These are phyloP conservation scores for Alternaria gansuensis DNA, from an alignment of 2,329 filamentous ascomycete species.

Conservation along the genomic window DNA sequence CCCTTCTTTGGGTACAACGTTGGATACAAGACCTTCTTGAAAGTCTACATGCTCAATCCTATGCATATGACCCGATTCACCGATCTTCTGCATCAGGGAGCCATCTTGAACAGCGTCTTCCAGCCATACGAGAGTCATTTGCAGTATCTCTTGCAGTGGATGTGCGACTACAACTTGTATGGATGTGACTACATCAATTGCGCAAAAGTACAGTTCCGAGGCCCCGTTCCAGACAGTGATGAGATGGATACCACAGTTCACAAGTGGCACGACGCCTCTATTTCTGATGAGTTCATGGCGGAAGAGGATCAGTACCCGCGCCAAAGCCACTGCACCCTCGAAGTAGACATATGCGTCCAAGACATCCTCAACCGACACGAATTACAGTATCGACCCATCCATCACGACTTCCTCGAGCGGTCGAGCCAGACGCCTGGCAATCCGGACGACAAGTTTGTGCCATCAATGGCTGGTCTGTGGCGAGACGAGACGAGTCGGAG, in stretches of 20 bases:
- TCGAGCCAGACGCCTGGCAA: constrained; percentile 64
- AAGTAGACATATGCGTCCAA: constrained; percentile 88
- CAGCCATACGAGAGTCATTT: constrained; percentile 95
- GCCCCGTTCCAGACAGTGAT: constrained; percentile 75
- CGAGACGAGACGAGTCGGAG: constrained; percentile 84
- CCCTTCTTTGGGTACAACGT: constrained; percentile 97
- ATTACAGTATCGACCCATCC: constrained; percentile 78
- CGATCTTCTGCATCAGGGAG: constrained; percentile 86
- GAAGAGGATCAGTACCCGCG: constrained; percentile 73
- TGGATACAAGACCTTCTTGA: constrained; percentile 88
- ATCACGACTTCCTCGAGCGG: constrained; percentile 86
- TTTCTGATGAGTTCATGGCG: constrained; percentile 67
- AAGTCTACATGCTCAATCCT: constrained; percentile 93
- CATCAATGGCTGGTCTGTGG: constrained; percentile 95
- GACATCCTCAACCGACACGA: constrained; percentile 83
- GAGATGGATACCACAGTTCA: constrained; percentile 69
- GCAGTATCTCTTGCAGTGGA: constrained; percentile 93
- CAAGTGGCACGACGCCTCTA: constrained; percentile 81
- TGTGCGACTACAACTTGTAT: constrained; percentile 97
- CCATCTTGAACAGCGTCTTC: constrained; percentile 81
- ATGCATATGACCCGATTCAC: constrained; percentile 84
- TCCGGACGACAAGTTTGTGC: constrained; percentile 80
- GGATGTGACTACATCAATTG: constrained; percentile 88
- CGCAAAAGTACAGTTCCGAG: constrained; percentile 74
- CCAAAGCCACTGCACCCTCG: constrained; percentile 85